phyloP scores from a whole-genome alignment of 129 eudicot genomes.

The Solidago caesia region DNA sequence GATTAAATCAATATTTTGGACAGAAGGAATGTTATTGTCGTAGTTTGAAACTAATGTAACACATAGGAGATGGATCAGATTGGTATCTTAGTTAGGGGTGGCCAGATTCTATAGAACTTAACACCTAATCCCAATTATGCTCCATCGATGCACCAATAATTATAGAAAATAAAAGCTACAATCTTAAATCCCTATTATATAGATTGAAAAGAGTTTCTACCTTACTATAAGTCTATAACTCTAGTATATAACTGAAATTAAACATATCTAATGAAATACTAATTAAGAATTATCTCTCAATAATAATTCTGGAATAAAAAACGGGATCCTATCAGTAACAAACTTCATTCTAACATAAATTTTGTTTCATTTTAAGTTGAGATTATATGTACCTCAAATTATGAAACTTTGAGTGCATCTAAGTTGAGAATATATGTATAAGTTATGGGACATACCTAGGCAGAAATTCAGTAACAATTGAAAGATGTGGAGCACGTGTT shows the following conservation, averaged over 20 bases:
- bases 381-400: background rate
- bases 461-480: constrained; percentile 89
- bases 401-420: background rate
- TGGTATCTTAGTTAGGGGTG: background rate
- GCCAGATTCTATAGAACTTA: background rate
- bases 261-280: no score
- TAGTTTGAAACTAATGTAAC: background rate
- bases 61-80: background rate
- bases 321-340: background rate
- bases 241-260: no score
- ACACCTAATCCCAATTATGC: no score
- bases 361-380: background rate
- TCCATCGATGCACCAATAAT: no score
- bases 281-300: no score
- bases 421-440: constrained; percentile 2
- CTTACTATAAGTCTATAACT: no score
- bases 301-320: no score
- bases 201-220: background rate
- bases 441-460: constrained; percentile 61
- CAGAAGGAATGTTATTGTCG: background rate
- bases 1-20: background rate
- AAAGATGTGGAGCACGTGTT: constrained; percentile 87
- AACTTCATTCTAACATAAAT: background rate
- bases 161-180: no score
- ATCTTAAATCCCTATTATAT: background rate